Evolutionary conservation across 2,329 filamentous ascomycete genomes (phyloP).

Genomic region (Sporothrix dimorphospora): DNA sequence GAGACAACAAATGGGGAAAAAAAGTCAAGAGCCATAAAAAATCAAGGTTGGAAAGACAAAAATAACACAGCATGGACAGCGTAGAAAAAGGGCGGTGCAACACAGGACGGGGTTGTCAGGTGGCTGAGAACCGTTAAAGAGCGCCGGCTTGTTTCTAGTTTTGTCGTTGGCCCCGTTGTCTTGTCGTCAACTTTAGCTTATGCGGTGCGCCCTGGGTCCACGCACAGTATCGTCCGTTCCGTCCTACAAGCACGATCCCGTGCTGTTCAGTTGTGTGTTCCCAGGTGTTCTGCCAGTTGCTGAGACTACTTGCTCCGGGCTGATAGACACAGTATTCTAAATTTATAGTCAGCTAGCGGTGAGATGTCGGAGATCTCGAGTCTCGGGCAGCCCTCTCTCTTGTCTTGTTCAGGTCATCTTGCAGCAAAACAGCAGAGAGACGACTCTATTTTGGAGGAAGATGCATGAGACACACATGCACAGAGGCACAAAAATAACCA

Average conservation of each 20-base stretch:
- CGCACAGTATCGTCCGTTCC: neutral
- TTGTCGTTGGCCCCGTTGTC: neutral
- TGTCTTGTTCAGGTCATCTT: neutral
- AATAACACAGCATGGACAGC: neutral
- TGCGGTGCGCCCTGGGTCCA: neutral
- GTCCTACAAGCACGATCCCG: neutral
- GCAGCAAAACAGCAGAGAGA: neutral
- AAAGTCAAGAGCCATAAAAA: neutral
- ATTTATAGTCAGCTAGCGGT: neutral
- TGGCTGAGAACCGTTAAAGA: conserved; percentile 4
- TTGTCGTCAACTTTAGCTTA: conserved; percentile 10
- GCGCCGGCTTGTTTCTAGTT: too few species aligned
- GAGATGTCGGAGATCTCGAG: neutral
- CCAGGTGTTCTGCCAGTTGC: too few species aligned
- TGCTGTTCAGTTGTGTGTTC: neutral
- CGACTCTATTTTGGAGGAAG: neutral
- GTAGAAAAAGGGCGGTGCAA: neutral
- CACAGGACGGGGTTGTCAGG: neutral
- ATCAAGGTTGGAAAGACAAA: neutral
- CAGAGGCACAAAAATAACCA: conserved; percentile 13
- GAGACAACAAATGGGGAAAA: neutral
- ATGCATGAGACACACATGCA: neutral
- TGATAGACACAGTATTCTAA: neutral
- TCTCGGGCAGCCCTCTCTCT: neutral
- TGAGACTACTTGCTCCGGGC: too few species aligned